These are phyloP conservation scores for Colletotrichum orbiculare DNA, from an alignment of 2,329 filamentous ascomycete species.

Conservation along the genomic window DNA sequence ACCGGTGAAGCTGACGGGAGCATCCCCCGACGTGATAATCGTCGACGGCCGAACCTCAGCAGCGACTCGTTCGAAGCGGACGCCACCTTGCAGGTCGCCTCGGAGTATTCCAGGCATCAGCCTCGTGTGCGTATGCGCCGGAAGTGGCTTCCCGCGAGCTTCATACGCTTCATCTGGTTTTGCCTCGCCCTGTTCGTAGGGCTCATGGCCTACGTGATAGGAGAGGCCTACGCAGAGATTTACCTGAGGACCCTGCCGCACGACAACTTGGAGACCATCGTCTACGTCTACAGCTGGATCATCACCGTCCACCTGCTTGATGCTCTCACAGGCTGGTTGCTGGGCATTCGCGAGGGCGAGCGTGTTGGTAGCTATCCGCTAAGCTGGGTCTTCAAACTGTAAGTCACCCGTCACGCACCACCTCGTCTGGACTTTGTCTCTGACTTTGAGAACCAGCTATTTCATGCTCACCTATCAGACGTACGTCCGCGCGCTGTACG, in stretches of 20 bases:
- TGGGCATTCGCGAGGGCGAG: slow-evolving; percentile 73
- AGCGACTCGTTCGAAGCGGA: slow-evolving; percentile 53
- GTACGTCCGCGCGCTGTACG: slow-evolving; percentile 76
- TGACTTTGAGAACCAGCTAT: slow-evolving; percentile 55
- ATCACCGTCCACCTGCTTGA: slow-evolving; percentile 74
- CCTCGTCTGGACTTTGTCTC: too few species aligned
- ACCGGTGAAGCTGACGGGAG: slow-evolving; percentile 64
- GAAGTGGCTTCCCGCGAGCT: slow-evolving; percentile 72
- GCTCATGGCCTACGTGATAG: slow-evolving; percentile 73
- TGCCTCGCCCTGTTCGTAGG: slow-evolving; percentile 71
- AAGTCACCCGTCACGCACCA: slow-evolving; percentile 42
- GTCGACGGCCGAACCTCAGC: slow-evolving; percentile 51
- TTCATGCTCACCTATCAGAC: slow-evolving; percentile 78
- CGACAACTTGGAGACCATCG: slow-evolving; percentile 72
- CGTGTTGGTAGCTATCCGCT: slow-evolving; percentile 76
- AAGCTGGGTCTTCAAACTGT: slow-evolving; percentile 78
- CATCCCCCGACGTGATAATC: slow-evolving; percentile 54
- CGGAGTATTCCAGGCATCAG: slow-evolving; percentile 34
- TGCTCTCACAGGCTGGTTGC: slow-evolving; percentile 72
- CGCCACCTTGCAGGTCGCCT: slow-evolving; percentile 36
- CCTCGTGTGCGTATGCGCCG: slow-evolving; percentile 56
- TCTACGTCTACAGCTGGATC: slow-evolving; percentile 79
- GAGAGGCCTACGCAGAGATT: slow-evolving; percentile 76
- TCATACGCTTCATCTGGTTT: slow-evolving; percentile 77
- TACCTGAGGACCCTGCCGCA: slow-evolving; percentile 75